Percentiles rank a stretch among this genome's conserved stretches.
Conservation (phyloP, 192 early-diverging fungal genomes). For the Coemansia sp. region DNA sequence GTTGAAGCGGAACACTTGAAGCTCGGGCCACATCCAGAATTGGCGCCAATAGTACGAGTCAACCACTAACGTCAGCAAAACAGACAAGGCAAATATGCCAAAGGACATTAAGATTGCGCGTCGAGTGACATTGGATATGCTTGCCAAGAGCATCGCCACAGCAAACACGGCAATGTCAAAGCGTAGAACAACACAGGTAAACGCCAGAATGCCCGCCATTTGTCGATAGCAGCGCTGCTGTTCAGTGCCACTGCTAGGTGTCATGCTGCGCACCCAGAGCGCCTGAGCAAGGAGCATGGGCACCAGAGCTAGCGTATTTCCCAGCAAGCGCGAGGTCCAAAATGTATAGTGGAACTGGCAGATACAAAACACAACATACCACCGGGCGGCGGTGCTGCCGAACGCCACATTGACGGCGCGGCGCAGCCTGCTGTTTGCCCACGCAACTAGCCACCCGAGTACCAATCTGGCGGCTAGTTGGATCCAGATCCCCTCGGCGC, state of each 20-base stretch:
- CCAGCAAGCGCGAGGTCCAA: constrained; percentile 85
- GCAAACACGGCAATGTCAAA: constrained; percentile 62
- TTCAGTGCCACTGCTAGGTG: not conserved
- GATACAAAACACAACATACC: constrained; percentile 58
- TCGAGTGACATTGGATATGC: constrained; percentile 21
- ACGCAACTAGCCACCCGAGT: constrained; percentile 58
- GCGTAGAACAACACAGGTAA: constrained; percentile 60
- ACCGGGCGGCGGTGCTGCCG: constrained; percentile 50
- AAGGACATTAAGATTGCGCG: not conserved
- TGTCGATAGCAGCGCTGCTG: constrained; percentile 14
- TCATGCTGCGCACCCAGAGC: constrained; percentile 46
- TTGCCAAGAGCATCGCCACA: constrained; percentile 42
- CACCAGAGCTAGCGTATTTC: constrained; percentile 83
- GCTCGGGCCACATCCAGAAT: constrained; percentile 65
- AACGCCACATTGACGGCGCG: constrained; percentile 59
- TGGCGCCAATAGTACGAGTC: constrained; percentile 70
- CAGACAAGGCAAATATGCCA: constrained; percentile 14
- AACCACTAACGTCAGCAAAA: constrained; percentile 46
- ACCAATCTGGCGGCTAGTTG: constrained; percentile 44
- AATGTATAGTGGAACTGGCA: constrained; percentile 90
- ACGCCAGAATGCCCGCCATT: constrained; percentile 36
- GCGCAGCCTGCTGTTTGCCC: constrained; percentile 59
- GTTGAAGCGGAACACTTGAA: constrained; percentile 67
- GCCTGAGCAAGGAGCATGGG: constrained; percentile 60
- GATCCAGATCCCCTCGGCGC: constrained; percentile 21